Evolutionary conservation across 1,284 basidiomycete genomes (phyloP), one percentile per base, ranked within the genome.

Genomic region (Cutaneotrichosporon sp.): DNA sequence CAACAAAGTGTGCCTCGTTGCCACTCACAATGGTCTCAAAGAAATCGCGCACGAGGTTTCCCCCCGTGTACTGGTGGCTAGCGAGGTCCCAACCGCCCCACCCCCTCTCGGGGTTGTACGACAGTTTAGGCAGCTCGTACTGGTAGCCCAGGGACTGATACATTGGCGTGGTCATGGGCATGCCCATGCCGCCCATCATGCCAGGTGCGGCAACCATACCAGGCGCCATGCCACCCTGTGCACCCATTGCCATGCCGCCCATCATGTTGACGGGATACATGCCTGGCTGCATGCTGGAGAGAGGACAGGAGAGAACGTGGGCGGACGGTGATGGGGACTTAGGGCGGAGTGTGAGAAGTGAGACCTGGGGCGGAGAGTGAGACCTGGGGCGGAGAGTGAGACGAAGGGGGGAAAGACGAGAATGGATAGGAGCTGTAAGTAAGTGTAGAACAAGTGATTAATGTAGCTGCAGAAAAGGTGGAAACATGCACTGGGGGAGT

Each of bases 11-110:
- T n/a, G n/a, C n/a, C n/a, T n/a, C n/a, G n/a, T n/a, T n/a, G n/a
- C n/a, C n/a, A 44, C 42, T 47, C 46, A 47, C 46, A 14, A 47
- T 22, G 10, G 5, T 20, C 9, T 47, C 46, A 11, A 47, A 19
- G 12, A 25, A 37, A 14, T 20, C 24, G 10, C 46, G 34, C 26
- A 29, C 34, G 12, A 37, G 29, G 10, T 9, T 14, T 31, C 29
- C 29, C 29, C 42, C 42, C 17, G 29, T 29, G 17, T 31, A 44
- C 16, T 44, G 42, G 4, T 29, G 42, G 10, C 65, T 52, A 26
- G 66, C 68, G 17, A 71, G 47, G 27, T 71, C 69, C 67, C 67
- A 71, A 12, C 65, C 60, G 3, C 61, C 56, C 69, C 67, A 70
- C 20, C 46, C 44, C 3, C 66, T 49, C 20, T 67, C 57, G 4